Evolutionary conservation across 305 asterid genomes (phyloP).

Genomic region (Andrographis paniculata): DNA sequence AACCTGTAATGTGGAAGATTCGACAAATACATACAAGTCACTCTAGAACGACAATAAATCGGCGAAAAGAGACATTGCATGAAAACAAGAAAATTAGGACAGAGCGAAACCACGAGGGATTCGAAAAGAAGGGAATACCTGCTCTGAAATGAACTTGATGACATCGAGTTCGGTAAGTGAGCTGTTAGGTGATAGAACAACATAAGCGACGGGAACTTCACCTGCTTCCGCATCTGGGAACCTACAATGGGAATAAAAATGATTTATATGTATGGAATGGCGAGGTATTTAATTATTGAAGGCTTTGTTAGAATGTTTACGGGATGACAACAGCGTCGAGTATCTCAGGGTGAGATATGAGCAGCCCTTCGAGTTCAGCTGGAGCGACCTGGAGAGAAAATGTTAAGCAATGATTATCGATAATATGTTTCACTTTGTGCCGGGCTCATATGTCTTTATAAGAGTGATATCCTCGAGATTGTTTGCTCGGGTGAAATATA

Average conservation of each 20-base stretch:
- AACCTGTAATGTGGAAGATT: conserved; percentile 34
- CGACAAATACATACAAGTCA: not conserved
- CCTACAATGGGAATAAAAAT: conserved; percentile 23
- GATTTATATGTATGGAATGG: not conserved
- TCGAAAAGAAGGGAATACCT: no score
- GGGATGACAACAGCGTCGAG: conserved; percentile 92
- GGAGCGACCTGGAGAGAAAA: conserved; percentile 67
- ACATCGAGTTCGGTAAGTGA: conserved; percentile 73
- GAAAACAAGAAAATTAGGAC: no score
- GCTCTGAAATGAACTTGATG: conserved; percentile 72
- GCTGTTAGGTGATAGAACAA: conserved; percentile 77
- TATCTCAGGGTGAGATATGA: conserved; percentile 86
- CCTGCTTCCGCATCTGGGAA: conserved; percentile 98
- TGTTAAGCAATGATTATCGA: not conserved
- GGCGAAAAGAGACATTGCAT: no score
- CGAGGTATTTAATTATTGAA: not conserved
- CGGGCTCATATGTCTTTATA: no score
- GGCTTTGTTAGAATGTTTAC: conserved; percentile 27
- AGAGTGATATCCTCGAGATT: no score
- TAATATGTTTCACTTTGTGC: no score
- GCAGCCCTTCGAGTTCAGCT: conserved; percentile 94
- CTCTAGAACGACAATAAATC: no score
- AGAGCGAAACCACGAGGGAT: no score
- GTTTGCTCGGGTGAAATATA: no score
- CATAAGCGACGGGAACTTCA: conserved; percentile 79